Evolutionary conservation across 305 asterid genomes (phyloP).

Genomic region (Fraxinus nigra): DNA sequence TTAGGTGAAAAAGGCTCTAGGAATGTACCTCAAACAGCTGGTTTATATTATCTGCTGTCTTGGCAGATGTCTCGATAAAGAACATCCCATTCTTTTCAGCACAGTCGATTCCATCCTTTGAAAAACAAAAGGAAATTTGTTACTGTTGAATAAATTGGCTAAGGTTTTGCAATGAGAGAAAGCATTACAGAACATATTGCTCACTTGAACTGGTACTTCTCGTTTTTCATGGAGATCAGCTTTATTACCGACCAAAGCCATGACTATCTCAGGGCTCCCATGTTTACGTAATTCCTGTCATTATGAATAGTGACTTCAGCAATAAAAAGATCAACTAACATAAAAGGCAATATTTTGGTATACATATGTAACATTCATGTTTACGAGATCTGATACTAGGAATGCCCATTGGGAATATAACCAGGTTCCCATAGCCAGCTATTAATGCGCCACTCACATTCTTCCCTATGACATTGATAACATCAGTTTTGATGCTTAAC

Average conservation of each 20-base stretch:
- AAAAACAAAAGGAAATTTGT: slow-evolving; percentile 7
- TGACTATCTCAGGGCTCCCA: slow-evolving; percentile 90
- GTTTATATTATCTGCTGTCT: slow-evolving; percentile 99
- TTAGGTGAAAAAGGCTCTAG: not conserved
- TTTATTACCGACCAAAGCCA: slow-evolving; percentile 98
- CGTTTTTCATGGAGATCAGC: slow-evolving; percentile 92
- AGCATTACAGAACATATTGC: slow-evolving; percentile 20
- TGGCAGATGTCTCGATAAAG: slow-evolving; percentile 96
- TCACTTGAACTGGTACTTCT: slow-evolving; percentile 79
- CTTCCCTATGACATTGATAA: not conserved
- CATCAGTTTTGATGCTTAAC: not conserved
- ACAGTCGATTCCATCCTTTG: slow-evolving; percentile 77
- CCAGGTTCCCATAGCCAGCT: not conserved
- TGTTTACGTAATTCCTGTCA: slow-evolving; percentile 89
- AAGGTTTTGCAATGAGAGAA: slow-evolving; percentile 1
- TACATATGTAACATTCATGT: not conserved
- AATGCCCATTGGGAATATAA: not conserved
- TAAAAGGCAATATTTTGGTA: not conserved
- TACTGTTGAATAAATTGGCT: not conserved
- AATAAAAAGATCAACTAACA: slow-evolving; percentile 1
- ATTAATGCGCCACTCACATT: not conserved
- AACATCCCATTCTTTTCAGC: slow-evolving; percentile 97
- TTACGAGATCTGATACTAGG: not conserved
- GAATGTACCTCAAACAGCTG: slow-evolving; percentile 89
- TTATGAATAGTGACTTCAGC: slow-evolving; percentile 17